A percentile compares a stretch with the other conserved stretches of the same genome.
These are phyloP conservation scores for Thozetella sp. DNA, from an alignment of 495 filamentous ascomycete species.

Conservation along the genomic window DNA sequence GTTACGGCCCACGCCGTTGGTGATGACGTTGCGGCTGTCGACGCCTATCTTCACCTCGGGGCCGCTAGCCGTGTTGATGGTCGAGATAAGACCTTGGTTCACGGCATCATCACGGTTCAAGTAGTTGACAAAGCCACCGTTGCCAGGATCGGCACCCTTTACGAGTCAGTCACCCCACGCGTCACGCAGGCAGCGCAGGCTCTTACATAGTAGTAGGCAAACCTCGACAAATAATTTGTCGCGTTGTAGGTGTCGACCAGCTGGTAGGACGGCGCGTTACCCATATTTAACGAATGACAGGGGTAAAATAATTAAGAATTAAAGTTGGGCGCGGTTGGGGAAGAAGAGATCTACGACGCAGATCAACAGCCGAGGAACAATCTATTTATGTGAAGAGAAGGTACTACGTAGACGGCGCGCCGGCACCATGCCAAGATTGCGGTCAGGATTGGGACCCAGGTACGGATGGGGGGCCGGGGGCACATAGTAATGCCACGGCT, in stretches of 20 bases:
- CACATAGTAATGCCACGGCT: too few relatives aligned
- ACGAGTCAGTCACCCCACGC: not conserved
- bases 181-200: not conserved
- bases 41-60: slow-evolving; percentile 1
- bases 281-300: not conserved
- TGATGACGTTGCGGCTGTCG: not conserved
- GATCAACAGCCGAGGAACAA: not conserved
- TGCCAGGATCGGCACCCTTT: slow-evolving; percentile 6
- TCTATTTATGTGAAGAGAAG: too few relatives aligned
- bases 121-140: slow-evolving; percentile 7
- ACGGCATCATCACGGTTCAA: not conserved
- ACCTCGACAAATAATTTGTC: slow-evolving; percentile 5
- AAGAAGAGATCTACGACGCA: not conserved
- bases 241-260: slow-evolving; percentile 5
- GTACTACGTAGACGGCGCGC: too few relatives aligned
- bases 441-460: too few relatives aligned
- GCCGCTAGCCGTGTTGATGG: not conserved
- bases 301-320: not conserved
- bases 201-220: slow-evolving; percentile 3
- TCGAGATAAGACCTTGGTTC: not conserved
- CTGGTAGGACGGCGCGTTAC: not conserved
- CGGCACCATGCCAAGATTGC: too few relatives aligned
- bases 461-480: too few relatives aligned
- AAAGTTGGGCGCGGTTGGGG: not conserved
- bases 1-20: not conserved